Percentiles rank a stretch among this genome's conserved stretches.
phyloP scores from a whole-genome alignment of 2,329 filamentous ascomycete genomes.

The Ceratocystis papillata region DNA sequence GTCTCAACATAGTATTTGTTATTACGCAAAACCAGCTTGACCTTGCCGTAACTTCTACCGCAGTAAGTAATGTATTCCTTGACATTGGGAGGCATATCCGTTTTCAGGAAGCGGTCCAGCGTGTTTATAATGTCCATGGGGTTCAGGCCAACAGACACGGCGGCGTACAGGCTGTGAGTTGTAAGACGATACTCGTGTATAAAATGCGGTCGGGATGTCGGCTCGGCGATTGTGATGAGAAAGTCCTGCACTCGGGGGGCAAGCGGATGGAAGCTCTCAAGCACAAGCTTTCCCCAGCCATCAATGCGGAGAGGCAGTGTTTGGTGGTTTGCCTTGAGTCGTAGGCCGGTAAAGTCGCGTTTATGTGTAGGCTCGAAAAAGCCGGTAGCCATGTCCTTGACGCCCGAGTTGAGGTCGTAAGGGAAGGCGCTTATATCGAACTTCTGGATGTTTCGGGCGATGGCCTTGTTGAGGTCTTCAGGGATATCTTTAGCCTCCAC shows the following conservation, averaged over 20 bases:
- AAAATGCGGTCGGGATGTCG: conserved; percentile 75
- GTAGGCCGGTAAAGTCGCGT: conserved; percentile 68
- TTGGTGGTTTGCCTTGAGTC: conserved; percentile 76
- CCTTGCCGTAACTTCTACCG: conserved; percentile 86
- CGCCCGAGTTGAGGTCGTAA: conserved; percentile 17
- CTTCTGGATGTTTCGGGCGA: conserved; percentile 46
- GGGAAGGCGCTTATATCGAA: conserved; percentile 50
- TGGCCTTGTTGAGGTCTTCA: conserved; percentile 37
- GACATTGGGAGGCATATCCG: conserved; percentile 69
- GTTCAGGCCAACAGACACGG: conserved; percentile 85
- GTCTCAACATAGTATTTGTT: conserved; percentile 93
- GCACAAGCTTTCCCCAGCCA: conserved; percentile 71
- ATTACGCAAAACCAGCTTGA: conserved; percentile 87
- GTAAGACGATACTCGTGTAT: conserved; percentile 92
- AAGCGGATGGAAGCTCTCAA: conserved; percentile 87
- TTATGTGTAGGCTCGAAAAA: conserved; percentile 35
- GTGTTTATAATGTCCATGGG: conserved; percentile 83
- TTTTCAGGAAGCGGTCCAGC: conserved; percentile 81
- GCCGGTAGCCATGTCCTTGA: conserved; percentile 38
- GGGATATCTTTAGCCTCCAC: conserved; percentile 36
- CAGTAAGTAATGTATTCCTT: conserved; percentile 66
- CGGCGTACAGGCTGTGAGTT: conserved; percentile 85
- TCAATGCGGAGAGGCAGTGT: conserved; percentile 93
- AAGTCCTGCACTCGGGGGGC: conserved; percentile 86
- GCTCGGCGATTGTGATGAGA: conserved; percentile 89